Conservation (phyloP, 2,329 filamentous ascomycete genomes). For the Sphaerostilbella broomeana region DNA sequence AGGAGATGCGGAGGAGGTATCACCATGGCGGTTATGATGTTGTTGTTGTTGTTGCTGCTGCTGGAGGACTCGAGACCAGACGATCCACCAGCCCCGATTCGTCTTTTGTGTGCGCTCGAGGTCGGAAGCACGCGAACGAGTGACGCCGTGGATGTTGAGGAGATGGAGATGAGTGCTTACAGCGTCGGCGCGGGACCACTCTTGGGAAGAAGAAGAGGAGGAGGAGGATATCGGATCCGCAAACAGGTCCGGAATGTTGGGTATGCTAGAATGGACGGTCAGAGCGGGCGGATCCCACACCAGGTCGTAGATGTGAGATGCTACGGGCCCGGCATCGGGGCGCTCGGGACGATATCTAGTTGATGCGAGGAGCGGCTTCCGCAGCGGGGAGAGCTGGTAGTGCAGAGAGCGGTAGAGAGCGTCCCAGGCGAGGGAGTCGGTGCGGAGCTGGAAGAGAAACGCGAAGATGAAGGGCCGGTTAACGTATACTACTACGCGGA, state of each 20-base stretch:
- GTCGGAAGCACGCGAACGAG: slow-evolving; percentile 37
- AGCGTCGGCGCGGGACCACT: slow-evolving; percentile 57
- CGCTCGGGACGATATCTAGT: slow-evolving; percentile 51
- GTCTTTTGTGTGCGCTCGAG: slow-evolving; percentile 60
- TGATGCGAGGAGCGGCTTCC: slow-evolving; percentile 49
- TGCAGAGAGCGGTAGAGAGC: slow-evolving; percentile 54
- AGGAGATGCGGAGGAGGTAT: slow-evolving; percentile 12
- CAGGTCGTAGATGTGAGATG: slow-evolving; percentile 51
- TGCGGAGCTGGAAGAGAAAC: slow-evolving; percentile 58
- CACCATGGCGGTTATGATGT: slow-evolving; percentile 23
- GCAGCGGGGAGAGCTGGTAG: slow-evolving; percentile 52
- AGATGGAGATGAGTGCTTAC: slow-evolving; percentile 60
- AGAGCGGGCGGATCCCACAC: slow-evolving; percentile 53
- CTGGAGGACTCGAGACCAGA: slow-evolving; percentile 54
- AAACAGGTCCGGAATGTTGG: slow-evolving; percentile 53
- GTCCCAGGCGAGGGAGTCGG: slow-evolving; percentile 51
- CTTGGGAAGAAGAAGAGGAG: slow-evolving; percentile 15
- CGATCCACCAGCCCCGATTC: slow-evolving; percentile 62
- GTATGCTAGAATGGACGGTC: slow-evolving; percentile 57
- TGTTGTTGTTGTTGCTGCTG: too few species aligned
- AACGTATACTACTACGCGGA: slow-evolving; percentile 67
- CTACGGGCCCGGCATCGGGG: slow-evolving; percentile 24
- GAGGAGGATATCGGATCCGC: slow-evolving; percentile 6
- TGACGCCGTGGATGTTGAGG: slow-evolving; percentile 47
- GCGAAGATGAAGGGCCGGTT: slow-evolving; percentile 71